A percentile compares a stretch with the other conserved stretches of the same genome.
Evolutionary conservation across 2,329 filamentous ascomycete genomes (phyloP).

Genomic region (Scedosporium apiospermum): DNA sequence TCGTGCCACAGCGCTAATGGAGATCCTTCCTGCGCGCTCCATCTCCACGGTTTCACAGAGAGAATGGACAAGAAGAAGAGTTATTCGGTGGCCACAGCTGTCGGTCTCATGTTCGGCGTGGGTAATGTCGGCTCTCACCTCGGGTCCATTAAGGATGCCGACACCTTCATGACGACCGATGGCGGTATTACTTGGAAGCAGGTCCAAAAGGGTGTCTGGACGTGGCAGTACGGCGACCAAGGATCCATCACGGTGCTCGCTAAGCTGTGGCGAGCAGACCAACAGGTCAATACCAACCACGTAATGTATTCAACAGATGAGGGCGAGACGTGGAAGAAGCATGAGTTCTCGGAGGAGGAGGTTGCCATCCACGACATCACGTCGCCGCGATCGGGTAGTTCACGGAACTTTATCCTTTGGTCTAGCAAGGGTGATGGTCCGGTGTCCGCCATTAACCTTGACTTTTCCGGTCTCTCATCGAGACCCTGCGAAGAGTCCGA

Average conservation of each 20-base stretch:
- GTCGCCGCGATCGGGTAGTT: constrained; percentile 80
- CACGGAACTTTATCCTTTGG: constrained; percentile 89
- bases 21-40: constrained; percentile 66
- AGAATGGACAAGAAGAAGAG: constrained; percentile 72
- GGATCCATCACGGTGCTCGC: constrained; percentile 88
- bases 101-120: constrained; percentile 82
- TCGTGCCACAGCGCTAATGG: constrained; percentile 50
- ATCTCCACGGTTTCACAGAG: constrained; percentile 95
- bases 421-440: constrained; percentile 47
- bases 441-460: constrained; percentile 70
- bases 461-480: constrained; percentile 75
- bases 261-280: constrained; percentile 57
- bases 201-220: constrained; percentile 78
- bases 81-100: constrained; percentile 77
- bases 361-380: constrained; percentile 72
- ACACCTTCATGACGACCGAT: constrained; percentile 86
- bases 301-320: constrained; percentile 74
- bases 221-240: constrained; percentile 93
- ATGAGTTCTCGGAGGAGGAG: constrained; percentile 61
- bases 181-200: constrained; percentile 83
- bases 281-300: constrained; percentile 55
- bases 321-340: constrained; percentile 68
- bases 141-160: constrained; percentile 57
- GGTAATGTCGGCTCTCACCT: constrained; percentile 79
- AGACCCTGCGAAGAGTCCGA: constrained; percentile 61